Conservation (phyloP, 2,329 filamentous ascomycete genomes). For the Aspergillus sp. region DNA sequence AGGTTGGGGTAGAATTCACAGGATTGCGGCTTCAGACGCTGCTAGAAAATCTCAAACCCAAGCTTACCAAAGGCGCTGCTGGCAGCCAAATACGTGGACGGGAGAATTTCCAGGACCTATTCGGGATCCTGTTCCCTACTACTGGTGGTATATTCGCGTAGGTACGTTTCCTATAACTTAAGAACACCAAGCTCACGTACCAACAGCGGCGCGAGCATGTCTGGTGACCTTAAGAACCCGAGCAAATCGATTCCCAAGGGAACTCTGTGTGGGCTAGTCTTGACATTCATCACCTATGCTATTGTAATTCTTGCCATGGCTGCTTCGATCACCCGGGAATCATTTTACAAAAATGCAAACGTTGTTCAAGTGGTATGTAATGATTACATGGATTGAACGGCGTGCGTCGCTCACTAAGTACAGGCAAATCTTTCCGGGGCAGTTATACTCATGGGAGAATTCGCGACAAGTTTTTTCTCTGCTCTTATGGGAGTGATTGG, state of each 20-base stretch:
- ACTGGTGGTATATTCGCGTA: conserved; percentile 62
- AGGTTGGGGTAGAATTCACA: conserved; percentile 71
- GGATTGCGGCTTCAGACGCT: conserved; percentile 72
- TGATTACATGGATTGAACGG: background rate
- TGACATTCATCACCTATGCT: conserved; percentile 75
- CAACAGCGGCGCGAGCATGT: conserved; percentile 77
- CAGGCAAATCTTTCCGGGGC: conserved; percentile 72
- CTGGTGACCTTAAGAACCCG: conserved; percentile 77
- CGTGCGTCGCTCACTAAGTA: conserved; percentile 11
- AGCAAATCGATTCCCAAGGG: conserved; percentile 82
- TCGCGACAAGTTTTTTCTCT: conserved; percentile 81
- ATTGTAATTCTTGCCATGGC: conserved; percentile 78
- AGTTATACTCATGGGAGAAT: conserved; percentile 77
- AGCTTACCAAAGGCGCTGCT: conserved; percentile 62
- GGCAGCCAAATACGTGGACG: conserved; percentile 63
- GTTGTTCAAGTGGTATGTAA: conserved; percentile 68
- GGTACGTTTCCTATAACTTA: conserved; percentile 27
- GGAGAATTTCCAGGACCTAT: conserved; percentile 76
- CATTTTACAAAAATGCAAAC: conserved; percentile 73
- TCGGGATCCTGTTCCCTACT: conserved; percentile 81
- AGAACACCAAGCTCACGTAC: conserved; percentile 56
- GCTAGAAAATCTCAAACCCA: conserved; percentile 70
- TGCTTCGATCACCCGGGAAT: conserved; percentile 70
- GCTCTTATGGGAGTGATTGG: conserved; percentile 85
- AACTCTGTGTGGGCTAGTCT: conserved; percentile 73